Evolutionary conservation across 2,329 filamentous ascomycete species (phyloP), one percentile per base, ranked within the genome.

Genomic region (Cercospora beticola): DNA sequence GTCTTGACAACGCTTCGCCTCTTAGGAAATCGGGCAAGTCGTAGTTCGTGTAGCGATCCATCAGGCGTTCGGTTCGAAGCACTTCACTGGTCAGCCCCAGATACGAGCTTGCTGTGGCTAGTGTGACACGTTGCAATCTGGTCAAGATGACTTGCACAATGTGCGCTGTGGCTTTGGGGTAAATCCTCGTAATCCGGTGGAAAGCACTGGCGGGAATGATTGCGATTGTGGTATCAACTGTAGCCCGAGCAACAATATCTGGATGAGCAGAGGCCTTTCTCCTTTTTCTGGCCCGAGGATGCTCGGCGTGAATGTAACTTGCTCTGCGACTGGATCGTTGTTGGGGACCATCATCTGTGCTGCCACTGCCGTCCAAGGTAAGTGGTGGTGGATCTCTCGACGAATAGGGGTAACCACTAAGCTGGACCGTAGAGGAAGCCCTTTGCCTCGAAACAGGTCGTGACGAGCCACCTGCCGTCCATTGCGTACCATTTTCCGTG

Each of bases 141-240:
- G 96, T 97, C 33, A 99, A 82, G 70, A 99, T 99, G 57, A 99
- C 94, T 77, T 99, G 95, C 5, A 99, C 93, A 71, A 99, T 98
- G 76, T 99, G 96, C 1, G 95, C 91, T 2, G 95, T 97, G 9
- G 96, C 94, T 82, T 96, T 97, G 9, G 95, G 95, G 75, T 98
- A 99, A 26, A 97, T 90, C 76, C 92, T 89, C 62, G 97, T 99
- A 63, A 99, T 84, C 8, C 96, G 89, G 64, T 93, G 89, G 75
- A 99, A 99, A 3, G 95, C 96, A 77, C 93, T 97, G 0, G 95
- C 95, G 1, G 96, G 96, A 67, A 99, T 99, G 71, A 99, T 96
- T 5, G 95, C 95, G 80, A 99, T 97, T 0, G 96, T 99, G 0
- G 95, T 99, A 78, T 99, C 96, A 26, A 96, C 91, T 16, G 93